Conservation (phyloP, 2,329 filamentous ascomycete species). For the Tympanopsis confertula region DNA sequence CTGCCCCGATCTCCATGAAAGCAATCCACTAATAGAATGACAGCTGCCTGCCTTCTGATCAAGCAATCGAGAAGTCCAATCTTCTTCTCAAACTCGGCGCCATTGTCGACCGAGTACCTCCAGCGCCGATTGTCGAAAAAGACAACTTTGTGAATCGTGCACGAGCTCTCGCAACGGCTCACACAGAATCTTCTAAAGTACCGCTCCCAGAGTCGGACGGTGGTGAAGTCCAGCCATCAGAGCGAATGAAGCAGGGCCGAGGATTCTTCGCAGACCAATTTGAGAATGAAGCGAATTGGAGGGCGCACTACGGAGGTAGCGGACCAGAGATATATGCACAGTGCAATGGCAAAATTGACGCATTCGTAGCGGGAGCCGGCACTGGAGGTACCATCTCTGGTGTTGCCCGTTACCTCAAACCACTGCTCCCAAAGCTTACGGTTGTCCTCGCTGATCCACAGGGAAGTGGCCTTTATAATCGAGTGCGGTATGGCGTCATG, state of each 20-base stretch:
- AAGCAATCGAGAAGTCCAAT: conserved; percentile 57
- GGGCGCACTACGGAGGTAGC: conserved; percentile 53
- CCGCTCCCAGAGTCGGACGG: too few species aligned
- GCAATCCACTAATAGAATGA: not conserved
- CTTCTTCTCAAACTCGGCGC: conserved; percentile 60
- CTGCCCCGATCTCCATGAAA: not conserved
- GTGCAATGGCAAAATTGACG: conserved; percentile 49
- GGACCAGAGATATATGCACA: conserved; percentile 62
- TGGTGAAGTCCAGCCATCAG: too few species aligned
- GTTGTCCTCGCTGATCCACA: conserved; percentile 87
- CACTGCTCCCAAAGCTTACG: conserved; percentile 25
- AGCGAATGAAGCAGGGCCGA: conserved; percentile 34
- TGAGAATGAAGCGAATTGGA: conserved; percentile 60
- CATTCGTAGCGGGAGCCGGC: conserved; percentile 60
- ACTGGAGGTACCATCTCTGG: conserved; percentile 65
- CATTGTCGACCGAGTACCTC: conserved; percentile 55
- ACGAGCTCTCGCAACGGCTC: conserved; percentile 45
- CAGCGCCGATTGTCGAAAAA: conserved; percentile 60
- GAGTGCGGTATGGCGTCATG: conserved; percentile 88
- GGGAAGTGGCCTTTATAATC: conserved; percentile 86
- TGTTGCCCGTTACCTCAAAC: conserved; percentile 52
- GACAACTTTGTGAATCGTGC: conserved; percentile 65
- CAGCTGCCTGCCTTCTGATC: conserved; percentile 59
- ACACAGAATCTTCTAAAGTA: conserved; percentile 35
- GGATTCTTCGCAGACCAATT: conserved; percentile 69